Evolutionary conservation across 2,329 filamentous ascomycete species (phyloP).

Genomic region (Sclerotinia subarctica): DNA sequence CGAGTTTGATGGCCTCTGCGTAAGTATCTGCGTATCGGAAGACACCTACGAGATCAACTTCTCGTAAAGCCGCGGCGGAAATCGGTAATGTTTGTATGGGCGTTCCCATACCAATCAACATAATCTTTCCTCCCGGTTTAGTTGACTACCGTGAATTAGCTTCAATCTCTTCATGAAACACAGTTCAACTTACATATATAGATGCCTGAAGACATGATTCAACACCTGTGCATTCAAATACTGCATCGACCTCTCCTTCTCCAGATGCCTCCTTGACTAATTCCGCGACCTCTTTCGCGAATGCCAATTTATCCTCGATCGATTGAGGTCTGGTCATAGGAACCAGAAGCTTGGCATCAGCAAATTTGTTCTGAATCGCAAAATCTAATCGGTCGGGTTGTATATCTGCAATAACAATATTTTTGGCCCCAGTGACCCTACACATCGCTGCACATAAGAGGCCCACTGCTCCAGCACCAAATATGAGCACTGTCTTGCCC

Average conservation of each 20-base stretch:
- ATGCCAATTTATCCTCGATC: conserved; percentile 37
- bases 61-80: conserved; percentile 67
- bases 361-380: conserved; percentile 47
- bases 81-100: conserved; percentile 73
- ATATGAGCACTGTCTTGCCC: conserved; percentile 81
- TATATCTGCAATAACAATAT: conserved; percentile 91
- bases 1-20: conserved; percentile 83
- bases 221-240: conserved; percentile 58
- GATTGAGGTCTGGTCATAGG: conserved; percentile 35
- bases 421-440: conserved; percentile 75
- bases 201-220: conserved; percentile 55
- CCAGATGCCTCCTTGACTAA: conserved; percentile 54
- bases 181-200: conserved; percentile 52
- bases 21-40: conserved; percentile 81
- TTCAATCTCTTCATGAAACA: conserved; percentile 41
- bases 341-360: conserved; percentile 35
- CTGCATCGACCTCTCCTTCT: conserved; percentile 60
- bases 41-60: conserved; percentile 73
- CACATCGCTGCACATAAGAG: conserved; percentile 46
- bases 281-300: conserved; percentile 40
- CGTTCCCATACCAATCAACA: conserved; percentile 78
- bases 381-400: conserved; percentile 83
- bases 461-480: conserved; percentile 91
- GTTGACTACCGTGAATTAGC: conserved; percentile 47
- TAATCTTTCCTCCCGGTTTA: conserved; percentile 65